Evolutionary conservation across 2,329 filamentous ascomycete species (phyloP), one percentile per base, ranked within the genome.

Genomic region (Neodidymelliopsis sp.): DNA sequence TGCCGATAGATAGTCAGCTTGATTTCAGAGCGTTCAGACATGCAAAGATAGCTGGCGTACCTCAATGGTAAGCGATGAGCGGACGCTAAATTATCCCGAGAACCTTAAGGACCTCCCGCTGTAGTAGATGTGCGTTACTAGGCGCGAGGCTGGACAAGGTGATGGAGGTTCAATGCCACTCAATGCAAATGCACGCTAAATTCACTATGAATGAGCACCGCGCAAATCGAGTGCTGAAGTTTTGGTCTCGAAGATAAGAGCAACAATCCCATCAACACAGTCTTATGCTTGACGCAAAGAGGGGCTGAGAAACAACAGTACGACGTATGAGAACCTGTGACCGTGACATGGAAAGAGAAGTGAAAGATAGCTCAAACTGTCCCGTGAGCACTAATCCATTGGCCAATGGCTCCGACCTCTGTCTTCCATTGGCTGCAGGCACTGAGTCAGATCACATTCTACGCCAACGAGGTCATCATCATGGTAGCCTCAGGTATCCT

Each of bases 231-330:
- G n/a, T n/a, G n/a, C n/a, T n/a, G n/a, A n/a, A n/a, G n/a, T n/a
- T n/a, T 15, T 8, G 4, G 24, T 40, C 22, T 6, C 11, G 22
- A 18, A 13, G 38, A 33, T 29, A 31, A 35, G 24, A 29, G 13
- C 6, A n/a, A 6, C 10, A 5, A 30, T 31, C 15, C 31, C 23
- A n/a, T 16, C 13, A 2, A 8, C 13, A 30, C 25, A 37, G 31
- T 36, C 40, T 47, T 47, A 47, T 47, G 43, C 11, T 12, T 28
- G 15, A 13, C 10, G 23, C n/a, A 33, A 24, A 35, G 15, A 34
- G 43, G 46, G 46, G 46, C 39, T 34, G 23, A 24, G n/a, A 20
- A 9, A 19, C 34, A 38, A 18, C 38, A 27, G n/a, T 28, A 22
- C 36, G n/a, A 18, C 31, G 20, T 16, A 43, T 18, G 16, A 31